Conservation (phyloP, 2,329 filamentous ascomycete genomes). For the Pseudogymnoascus sp. region DNA sequence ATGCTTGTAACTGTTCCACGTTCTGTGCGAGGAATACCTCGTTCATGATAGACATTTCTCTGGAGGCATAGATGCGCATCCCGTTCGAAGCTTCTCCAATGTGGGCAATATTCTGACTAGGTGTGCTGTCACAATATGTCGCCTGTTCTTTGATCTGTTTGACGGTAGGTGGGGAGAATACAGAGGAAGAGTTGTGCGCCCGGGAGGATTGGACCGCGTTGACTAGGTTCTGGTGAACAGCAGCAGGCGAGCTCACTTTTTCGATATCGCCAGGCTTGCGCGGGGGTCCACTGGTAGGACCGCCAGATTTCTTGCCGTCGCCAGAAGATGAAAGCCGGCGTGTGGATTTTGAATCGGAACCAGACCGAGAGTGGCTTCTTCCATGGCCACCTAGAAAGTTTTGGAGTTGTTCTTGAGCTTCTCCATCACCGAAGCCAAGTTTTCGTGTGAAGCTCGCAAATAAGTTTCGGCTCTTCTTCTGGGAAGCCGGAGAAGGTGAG, state of each 20-base stretch:
- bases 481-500: constrained; percentile 43
- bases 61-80: constrained; percentile 66
- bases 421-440: constrained; percentile 56
- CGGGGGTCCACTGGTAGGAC: background rate
- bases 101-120: constrained; percentile 65
- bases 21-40: constrained; percentile 55
- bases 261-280: constrained; percentile 18
- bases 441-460: constrained; percentile 61
- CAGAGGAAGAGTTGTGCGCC: constrained; percentile 61
- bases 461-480: constrained; percentile 46
- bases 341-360: constrained; percentile 22
- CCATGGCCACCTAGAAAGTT: constrained; percentile 34
- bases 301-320: background rate
- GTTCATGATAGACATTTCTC: constrained; percentile 41
- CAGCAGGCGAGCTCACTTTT: constrained; percentile 51
- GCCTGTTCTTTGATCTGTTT: constrained; percentile 72
- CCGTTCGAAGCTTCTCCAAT: constrained; percentile 62
- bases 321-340: constrained; percentile 11
- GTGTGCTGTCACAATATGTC: constrained; percentile 76
- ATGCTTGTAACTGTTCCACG: constrained; percentile 60
- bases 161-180: constrained; percentile 68
- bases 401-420: constrained; percentile 36
- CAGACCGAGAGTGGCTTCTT: constrained; percentile 7
- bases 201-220: constrained; percentile 74
- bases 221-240: constrained; percentile 62